These are phyloP conservation scores for Artemisia argyi DNA, from an alignment of 129 eudicot species.

Conservation along the genomic window DNA sequence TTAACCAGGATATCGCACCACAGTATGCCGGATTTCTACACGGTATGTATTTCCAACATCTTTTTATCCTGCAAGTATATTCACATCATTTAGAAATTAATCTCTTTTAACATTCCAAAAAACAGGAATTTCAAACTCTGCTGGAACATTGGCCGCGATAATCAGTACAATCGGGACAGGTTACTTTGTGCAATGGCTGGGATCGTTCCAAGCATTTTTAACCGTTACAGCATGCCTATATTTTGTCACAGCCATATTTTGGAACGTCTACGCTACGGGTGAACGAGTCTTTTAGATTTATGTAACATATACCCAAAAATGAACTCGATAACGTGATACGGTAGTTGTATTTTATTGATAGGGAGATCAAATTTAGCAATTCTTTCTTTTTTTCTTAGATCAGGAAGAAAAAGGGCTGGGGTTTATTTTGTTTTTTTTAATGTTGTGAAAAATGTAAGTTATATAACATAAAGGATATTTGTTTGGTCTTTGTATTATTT, in stretches of 20 bases:
- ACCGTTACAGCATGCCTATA: slow-evolving; percentile 83
- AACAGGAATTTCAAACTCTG: slow-evolving; percentile 90
- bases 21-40: slow-evolving; percentile 81
- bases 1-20: slow-evolving; percentile 89
- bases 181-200: slow-evolving; percentile 86
- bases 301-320: not conserved
- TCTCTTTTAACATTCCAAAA: not conserved
- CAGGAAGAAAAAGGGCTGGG: not conserved
- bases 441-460: slow-evolving; percentile 21
- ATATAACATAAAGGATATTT: slow-evolving; percentile 11
- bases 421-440: slow-evolving; percentile 8
- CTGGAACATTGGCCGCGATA: slow-evolving; percentile 93
- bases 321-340: slow-evolving; percentile 7
- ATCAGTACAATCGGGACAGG: slow-evolving; percentile 92
- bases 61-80: not conserved
- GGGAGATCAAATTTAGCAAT: slow-evolving; percentile 4
- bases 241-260: slow-evolving; percentile 71
- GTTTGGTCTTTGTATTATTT: slow-evolving; percentile 21
- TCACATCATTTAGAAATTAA: not conserved
- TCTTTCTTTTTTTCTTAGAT: not conserved
- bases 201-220: slow-evolving; percentile 91
- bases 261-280: slow-evolving; percentile 83
- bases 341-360: not conserved
- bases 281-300: slow-evolving; percentile 64
- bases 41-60: slow-evolving; percentile 47